Percentiles rank a stretch among this genome's conserved stretches.
Conservation (phyloP, 495 filamentous ascomycete species). For the Aspergillus heteromorphus region DNA sequence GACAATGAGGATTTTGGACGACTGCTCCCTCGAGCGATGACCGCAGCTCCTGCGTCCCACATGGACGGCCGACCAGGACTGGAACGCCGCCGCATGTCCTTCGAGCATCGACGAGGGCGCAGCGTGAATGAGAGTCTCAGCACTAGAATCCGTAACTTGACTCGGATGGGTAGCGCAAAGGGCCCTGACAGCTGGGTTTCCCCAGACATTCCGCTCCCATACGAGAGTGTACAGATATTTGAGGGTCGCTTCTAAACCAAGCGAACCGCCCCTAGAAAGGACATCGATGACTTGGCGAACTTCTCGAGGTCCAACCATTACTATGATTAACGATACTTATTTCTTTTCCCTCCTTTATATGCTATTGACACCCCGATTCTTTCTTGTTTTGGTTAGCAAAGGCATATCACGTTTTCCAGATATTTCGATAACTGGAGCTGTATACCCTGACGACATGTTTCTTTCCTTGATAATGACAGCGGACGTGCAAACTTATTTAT, state of each 20-base stretch:
- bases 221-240: slow-evolving; percentile 29
- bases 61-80: slow-evolving; percentile 17
- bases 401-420: background rate
- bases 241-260: slow-evolving; percentile 19
- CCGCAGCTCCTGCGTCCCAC: slow-evolving; percentile 29
- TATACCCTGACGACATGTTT: background rate
- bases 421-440: background rate
- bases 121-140: slow-evolving; percentile 63
- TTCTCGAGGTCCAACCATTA: background rate
- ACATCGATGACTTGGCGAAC: background rate
- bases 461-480: background rate
- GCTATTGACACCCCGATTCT: background rate
- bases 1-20: slow-evolving; percentile 45
- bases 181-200: slow-evolving; percentile 33
- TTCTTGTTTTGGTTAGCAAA: background rate
- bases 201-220: slow-evolving; percentile 23
- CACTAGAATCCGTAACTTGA: slow-evolving; percentile 59
- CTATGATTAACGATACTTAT: slow-evolving; percentile 10
- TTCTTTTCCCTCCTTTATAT: background rate
- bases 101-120: slow-evolving; percentile 59
- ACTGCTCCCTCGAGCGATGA: slow-evolving; percentile 37
- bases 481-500: background rate
- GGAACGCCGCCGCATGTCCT: slow-evolving; percentile 36
- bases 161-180: slow-evolving; percentile 65
- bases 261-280: background rate